Evolutionary conservation across 352 stramenopile genomes (phyloP).

Genomic region (Blastocystis sp.): DNA sequence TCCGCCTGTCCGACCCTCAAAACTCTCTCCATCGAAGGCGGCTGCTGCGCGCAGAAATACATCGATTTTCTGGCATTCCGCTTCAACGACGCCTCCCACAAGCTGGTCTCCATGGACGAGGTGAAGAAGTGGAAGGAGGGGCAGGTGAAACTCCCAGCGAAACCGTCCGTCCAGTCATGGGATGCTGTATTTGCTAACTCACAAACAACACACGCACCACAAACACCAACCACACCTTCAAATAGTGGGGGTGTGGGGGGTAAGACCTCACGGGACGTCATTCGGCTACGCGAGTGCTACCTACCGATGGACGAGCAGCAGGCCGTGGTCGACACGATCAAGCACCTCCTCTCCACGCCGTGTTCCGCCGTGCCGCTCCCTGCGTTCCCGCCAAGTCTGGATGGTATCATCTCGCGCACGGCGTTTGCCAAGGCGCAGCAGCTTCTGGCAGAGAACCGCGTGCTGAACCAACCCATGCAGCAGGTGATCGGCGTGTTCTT

Average conservation of each 20-base stretch:
- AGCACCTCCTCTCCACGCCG: not conserved
- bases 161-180: not conserved
- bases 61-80: not conserved
- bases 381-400: not conserved
- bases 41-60: not conserved
- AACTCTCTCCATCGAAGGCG: not conserved
- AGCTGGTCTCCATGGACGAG: not conserved
- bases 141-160: not conserved
- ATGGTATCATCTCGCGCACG: not conserved
- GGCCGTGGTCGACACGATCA: slow-evolving; percentile 27
- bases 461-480: slow-evolving; percentile 10
- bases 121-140: not conserved
- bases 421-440: not conserved
- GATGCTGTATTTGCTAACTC: not conserved
- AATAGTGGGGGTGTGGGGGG: too few relatives aligned
- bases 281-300: slow-evolving; percentile 35
- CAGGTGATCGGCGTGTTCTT: slow-evolving; percentile 29
- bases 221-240: too few relatives aligned
- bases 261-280: not conserved
- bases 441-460: not conserved
- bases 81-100: not conserved
- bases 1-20: not conserved
- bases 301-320: slow-evolving; percentile 41
- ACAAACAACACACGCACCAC: too few relatives aligned
- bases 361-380: not conserved